Conservation (phyloP, 208 protist species). For the Polymyxa betae region DNA sequence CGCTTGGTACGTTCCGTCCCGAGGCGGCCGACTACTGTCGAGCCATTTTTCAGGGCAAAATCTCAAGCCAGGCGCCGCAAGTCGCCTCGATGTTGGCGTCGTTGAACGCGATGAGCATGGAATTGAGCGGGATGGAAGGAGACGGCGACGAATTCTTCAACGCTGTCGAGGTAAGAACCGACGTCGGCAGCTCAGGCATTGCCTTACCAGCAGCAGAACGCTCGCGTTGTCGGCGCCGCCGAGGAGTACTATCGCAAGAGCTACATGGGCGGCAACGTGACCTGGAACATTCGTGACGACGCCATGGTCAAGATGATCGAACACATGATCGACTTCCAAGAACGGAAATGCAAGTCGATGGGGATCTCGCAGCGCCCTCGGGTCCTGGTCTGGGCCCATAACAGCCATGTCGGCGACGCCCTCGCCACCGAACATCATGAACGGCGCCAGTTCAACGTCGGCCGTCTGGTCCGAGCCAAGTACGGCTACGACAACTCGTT, state of each 20-base stretch:
- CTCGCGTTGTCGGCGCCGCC: slow-evolving; percentile 27
- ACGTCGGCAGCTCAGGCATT: not conserved
- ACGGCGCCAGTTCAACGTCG: slow-evolving; percentile 32
- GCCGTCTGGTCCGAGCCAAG: not conserved
- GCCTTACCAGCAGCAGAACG: not conserved
- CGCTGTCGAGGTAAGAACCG: not conserved
- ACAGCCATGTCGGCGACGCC: slow-evolving; percentile 45
- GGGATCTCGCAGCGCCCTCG: not conserved
- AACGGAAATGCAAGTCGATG: not conserved
- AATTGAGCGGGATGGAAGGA: not conserved
- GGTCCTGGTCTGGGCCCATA: slow-evolving; percentile 14
- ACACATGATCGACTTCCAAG: not conserved
- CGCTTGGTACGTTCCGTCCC: slow-evolving; percentile 34
- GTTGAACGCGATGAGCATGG: not conserved
- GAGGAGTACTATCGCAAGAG: slow-evolving; percentile 49
- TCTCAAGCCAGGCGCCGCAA: slow-evolving; percentile 41
- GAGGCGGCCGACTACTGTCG: slow-evolving; percentile 52
- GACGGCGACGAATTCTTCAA: slow-evolving; percentile 42
- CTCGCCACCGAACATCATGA: slow-evolving; percentile 14
- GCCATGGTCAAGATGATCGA: slow-evolving; percentile 51
- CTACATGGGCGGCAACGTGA: slow-evolving; percentile 50
- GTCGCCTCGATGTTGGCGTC: not conserved
- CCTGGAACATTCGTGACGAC: slow-evolving; percentile 44
- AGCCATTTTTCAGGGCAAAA: slow-evolving; percentile 17
- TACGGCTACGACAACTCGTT: not conserved